These are phyloP conservation scores for Mycena citricolor DNA, from an alignment of 1,284 basidiomycete species.

Conservation along the genomic window DNA sequence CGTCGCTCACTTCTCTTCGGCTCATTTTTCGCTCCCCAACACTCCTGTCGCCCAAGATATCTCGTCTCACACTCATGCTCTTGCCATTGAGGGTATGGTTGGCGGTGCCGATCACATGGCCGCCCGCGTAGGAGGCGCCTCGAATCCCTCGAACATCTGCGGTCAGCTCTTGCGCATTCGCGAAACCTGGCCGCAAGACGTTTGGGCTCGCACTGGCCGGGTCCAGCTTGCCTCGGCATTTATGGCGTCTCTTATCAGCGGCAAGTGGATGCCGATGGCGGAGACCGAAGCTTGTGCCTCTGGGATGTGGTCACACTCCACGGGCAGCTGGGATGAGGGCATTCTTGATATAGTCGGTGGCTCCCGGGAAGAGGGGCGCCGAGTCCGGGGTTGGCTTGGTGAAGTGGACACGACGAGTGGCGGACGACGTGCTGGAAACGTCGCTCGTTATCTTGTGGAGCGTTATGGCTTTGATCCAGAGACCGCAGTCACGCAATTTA, in stretches of 20 bases:
- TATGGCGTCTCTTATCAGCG: constrained; percentile 66
- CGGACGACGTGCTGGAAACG: constrained; percentile 59
- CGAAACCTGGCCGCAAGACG: constrained; percentile 68
- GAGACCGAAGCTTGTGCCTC: constrained; percentile 78
- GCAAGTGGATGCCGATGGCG: constrained; percentile 67
- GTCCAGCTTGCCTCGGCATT: constrained; percentile 73
- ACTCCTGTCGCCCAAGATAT: constrained; percentile 76
- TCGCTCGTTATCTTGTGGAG: constrained; percentile 74
- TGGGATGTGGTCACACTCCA: constrained; percentile 68
- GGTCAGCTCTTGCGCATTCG: constrained; percentile 71
- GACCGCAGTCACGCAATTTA: constrained; percentile 72
- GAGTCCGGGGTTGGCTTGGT: constrained; percentile 72
- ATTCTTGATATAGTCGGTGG: constrained; percentile 76
- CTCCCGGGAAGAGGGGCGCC: constrained; percentile 64
- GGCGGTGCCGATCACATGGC: constrained; percentile 78
- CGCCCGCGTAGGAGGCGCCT: constrained; percentile 66
- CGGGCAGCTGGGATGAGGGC: constrained; percentile 74
- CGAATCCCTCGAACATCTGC: constrained; percentile 63
- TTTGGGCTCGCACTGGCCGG: constrained; percentile 69
- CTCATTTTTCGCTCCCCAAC: constrained; percentile 73
- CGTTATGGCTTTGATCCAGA: constrained; percentile 80
- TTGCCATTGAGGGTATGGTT: constrained; percentile 68
- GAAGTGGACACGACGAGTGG: constrained; percentile 64
- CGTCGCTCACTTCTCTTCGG: constrained; percentile 62
- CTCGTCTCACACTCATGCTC: constrained; percentile 72